These are phyloP conservation scores for Neofusicoccum kwambonambiense DNA, from an alignment of 2,329 filamentous ascomycete genomes.

Conservation along the genomic window DNA sequence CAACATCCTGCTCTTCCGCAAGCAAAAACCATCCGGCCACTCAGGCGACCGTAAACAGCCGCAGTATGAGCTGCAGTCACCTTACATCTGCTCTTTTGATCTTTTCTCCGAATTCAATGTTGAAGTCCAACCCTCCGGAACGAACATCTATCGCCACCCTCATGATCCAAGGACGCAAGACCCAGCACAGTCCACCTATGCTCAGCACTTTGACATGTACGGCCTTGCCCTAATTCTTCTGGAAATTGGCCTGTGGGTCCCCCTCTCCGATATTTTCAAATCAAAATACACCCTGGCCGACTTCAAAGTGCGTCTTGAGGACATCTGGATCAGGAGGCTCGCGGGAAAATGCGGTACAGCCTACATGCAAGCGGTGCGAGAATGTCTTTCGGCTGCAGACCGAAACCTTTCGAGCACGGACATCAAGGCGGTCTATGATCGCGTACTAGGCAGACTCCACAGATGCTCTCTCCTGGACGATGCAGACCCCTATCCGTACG, in stretches of 20 bases:
- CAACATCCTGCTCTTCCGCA: conserved; percentile 65
- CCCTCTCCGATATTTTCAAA: conserved; percentile 59
- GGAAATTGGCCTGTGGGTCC: conserved; percentile 74
- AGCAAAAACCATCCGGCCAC: conserved; percentile 40
- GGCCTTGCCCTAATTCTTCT: conserved; percentile 71
- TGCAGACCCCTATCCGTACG: conserved; percentile 4
- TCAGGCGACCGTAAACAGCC: conserved; percentile 37
- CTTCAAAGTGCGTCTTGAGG: conserved; percentile 64
- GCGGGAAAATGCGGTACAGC: conserved; percentile 69
- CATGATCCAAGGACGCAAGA: conserved; percentile 42
- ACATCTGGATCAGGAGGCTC: conserved; percentile 63
- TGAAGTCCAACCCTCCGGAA: conserved; percentile 29
- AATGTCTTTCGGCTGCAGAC: conserved; percentile 70
- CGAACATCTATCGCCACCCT: conserved; percentile 65
- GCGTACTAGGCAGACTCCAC: conserved; percentile 47
- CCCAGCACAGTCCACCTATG: conserved; percentile 52
- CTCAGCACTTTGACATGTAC: conserved; percentile 60
- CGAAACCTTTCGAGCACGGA: conserved; percentile 29
- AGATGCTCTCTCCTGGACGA: conserved; percentile 39
- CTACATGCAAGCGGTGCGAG: conserved; percentile 72
- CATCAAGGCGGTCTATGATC: conserved; percentile 34
- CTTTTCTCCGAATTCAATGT: conserved; percentile 62
- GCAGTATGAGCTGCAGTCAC: conserved; percentile 59
- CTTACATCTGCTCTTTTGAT: conserved; percentile 72
- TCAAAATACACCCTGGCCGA: conserved; percentile 59